Conservation (phyloP, 2,329 filamentous ascomycete genomes). For the Fusarium liriodendri region DNA sequence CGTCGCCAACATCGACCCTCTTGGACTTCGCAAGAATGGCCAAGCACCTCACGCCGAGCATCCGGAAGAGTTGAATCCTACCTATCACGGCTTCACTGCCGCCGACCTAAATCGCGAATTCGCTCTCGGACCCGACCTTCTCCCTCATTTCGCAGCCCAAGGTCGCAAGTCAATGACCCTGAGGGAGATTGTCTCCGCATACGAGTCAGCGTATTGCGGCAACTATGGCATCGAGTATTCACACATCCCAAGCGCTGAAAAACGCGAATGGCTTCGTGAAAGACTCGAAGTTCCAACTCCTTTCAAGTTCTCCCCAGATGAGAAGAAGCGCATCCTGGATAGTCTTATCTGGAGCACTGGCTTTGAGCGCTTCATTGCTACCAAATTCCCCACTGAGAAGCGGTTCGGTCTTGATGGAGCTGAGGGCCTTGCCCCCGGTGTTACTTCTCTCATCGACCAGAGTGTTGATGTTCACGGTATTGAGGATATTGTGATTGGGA, state of each 20-base stretch:
- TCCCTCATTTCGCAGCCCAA: slow-evolving; percentile 90
- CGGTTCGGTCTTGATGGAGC: slow-evolving; percentile 98
- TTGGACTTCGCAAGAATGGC: slow-evolving; percentile 73
- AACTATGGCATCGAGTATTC: slow-evolving; percentile 98
- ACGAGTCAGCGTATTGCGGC: slow-evolving; percentile 94
- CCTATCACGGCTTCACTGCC: slow-evolving; percentile 93
- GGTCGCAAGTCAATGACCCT: slow-evolving; percentile 93
- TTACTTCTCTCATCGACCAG: slow-evolving; percentile 98
- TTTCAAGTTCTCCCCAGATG: slow-evolving; percentile 95
- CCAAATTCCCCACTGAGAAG: slow-evolving; percentile 99
- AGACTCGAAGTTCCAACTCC: slow-evolving; percentile 91
- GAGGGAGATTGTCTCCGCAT: slow-evolving; percentile 89
- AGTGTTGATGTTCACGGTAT: slow-evolving; percentile 93
- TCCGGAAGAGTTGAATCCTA: slow-evolving; percentile 87
- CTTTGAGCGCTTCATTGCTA: slow-evolving; percentile 93
- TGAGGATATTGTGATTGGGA: slow-evolving; percentile 98
- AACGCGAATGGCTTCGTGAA: slow-evolving; percentile 97
- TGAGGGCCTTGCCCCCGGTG: slow-evolving; percentile 94
- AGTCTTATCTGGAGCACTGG: slow-evolving; percentile 97
- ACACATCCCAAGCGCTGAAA: slow-evolving; percentile 93
- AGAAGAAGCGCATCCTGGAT: slow-evolving; percentile 96
- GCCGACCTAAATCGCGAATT: slow-evolving; percentile 92
- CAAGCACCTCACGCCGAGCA: slow-evolving; percentile 70
- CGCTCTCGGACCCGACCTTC: slow-evolving; percentile 88
- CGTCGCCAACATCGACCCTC: slow-evolving; percentile 95